Conservation (phyloP, 2,329 filamentous ascomycete genomes). For the Keithomyces neogunnii region DNA sequence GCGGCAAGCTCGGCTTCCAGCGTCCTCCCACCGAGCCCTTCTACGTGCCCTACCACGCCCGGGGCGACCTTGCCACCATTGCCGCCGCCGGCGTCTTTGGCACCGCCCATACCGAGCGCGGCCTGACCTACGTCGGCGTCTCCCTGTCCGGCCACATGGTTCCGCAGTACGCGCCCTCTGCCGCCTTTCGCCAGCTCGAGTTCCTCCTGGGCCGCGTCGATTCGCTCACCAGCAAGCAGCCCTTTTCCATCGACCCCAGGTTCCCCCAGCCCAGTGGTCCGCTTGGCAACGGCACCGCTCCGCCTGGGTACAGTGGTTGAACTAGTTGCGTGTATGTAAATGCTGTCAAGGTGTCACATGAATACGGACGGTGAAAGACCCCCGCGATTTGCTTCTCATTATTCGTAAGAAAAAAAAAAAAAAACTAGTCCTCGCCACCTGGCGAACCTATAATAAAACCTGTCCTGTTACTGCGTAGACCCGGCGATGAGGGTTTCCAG, state of each 20-base stretch:
- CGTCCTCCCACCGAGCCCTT: constrained; percentile 50
- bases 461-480: constrained; percentile 29
- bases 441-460: too few species aligned
- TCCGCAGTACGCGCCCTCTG: constrained; percentile 59
- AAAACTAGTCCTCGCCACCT: too few species aligned
- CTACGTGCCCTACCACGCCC: constrained; percentile 47
- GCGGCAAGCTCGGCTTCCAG: constrained; percentile 61
- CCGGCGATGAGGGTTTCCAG: constrained; percentile 55
- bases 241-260: background rate
- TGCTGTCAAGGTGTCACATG: background rate
- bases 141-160: constrained; percentile 58
- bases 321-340: background rate
- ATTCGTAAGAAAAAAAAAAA: too few species aligned
- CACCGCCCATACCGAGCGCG: constrained; percentile 61
- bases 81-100: constrained; percentile 57
- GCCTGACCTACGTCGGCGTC: constrained; percentile 61
- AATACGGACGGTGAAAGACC: too few species aligned
- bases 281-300: background rate
- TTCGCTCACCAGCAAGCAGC: constrained; percentile 27
- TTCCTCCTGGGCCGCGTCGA: constrained; percentile 63
- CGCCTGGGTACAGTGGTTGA: background rate
- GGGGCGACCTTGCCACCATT: constrained; percentile 24
- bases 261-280: background rate
- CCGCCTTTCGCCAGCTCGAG: constrained; percentile 63
- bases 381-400: too few species aligned